Conservation (phyloP, 2,329 filamentous ascomycete genomes). For the Alternaria arbusti region DNA sequence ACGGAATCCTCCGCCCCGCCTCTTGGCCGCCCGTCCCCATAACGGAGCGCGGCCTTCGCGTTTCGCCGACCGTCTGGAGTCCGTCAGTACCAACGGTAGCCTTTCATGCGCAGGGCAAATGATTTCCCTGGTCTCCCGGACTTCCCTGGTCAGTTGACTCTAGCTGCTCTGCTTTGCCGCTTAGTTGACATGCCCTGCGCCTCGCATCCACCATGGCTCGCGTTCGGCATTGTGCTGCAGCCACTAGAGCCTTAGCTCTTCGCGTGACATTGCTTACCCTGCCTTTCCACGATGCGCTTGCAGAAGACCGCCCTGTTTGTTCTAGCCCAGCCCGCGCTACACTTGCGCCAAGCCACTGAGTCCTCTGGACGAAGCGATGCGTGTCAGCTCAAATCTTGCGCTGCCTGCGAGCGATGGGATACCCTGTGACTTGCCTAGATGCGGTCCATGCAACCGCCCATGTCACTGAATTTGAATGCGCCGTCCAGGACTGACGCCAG, state of each 20-base stretch:
- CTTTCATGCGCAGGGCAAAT: slow-evolving; percentile 15
- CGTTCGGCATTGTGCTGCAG: slow-evolving; percentile 24
- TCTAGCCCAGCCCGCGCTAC: slow-evolving; percentile 28
- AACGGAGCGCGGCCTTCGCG: slow-evolving; percentile 29
- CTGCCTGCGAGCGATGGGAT: slow-evolving; percentile 26
- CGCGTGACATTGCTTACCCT: slow-evolving; percentile 25
- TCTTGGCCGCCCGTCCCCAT: slow-evolving; percentile 13
- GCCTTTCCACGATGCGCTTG: slow-evolving; percentile 20
- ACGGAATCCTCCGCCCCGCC: slow-evolving; percentile 15
- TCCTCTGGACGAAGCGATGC: slow-evolving; percentile 28
- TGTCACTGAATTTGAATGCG: slow-evolving; percentile 23
- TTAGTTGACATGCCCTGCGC: slow-evolving; percentile 8
- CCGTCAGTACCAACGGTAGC: slow-evolving; percentile 10
- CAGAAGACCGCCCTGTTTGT: slow-evolving; percentile 16
- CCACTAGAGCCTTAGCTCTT: slow-evolving; percentile 24
- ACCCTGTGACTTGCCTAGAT: slow-evolving; percentile 39
- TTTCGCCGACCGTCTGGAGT: slow-evolving; percentile 34
- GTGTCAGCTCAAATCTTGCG: slow-evolving; percentile 39
- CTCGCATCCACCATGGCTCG: slow-evolving; percentile 8
- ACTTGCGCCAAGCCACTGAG: slow-evolving; percentile 22
- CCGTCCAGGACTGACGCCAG: slow-evolving; percentile 22
- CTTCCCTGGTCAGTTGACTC: slow-evolving; percentile 13
- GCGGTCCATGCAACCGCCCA: slow-evolving; percentile 29
- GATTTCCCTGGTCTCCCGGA: slow-evolving; percentile 10
- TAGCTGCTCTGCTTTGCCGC: neutral